Evolutionary conservation across 441 rosid species (phyloP).

Genomic region (Populus hybrid): DNA sequence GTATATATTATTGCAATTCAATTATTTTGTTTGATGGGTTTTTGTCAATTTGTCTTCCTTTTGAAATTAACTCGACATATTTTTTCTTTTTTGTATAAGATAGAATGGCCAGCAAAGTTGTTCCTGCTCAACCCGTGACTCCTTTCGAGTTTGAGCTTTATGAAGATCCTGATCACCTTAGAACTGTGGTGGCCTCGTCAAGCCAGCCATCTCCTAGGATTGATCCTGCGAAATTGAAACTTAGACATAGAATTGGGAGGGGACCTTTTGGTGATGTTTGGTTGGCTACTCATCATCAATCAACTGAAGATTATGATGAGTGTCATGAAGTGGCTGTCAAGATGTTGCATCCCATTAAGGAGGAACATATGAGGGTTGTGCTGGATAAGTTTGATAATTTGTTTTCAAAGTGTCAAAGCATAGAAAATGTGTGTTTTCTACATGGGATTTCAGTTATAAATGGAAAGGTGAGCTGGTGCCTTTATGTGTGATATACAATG

Average conservation of each 20-base stretch:
- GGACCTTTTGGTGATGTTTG: slow-evolving; percentile 93
- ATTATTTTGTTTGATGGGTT: not conserved
- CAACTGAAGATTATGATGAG: slow-evolving; percentile 56
- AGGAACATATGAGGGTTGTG: slow-evolving; percentile 44
- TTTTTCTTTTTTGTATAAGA: not conserved
- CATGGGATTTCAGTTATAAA: slow-evolving; percentile 65
- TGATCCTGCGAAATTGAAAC: slow-evolving; percentile 60
- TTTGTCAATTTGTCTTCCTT: not conserved
- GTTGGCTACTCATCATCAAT: slow-evolving; percentile 78
- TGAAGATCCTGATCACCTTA: slow-evolving; percentile 54
- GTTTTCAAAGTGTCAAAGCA: slow-evolving; percentile 51
- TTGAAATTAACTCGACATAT: not conserved
- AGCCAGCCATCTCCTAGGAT: slow-evolving; percentile 53
- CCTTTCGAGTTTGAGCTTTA: slow-evolving; percentile 64
- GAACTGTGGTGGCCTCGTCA: slow-evolving; percentile 47
- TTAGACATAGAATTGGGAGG: slow-evolving; percentile 84
- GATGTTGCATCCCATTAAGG: slow-evolving; percentile 65
- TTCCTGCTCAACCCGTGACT: slow-evolving; percentile 35
- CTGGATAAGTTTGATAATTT: slow-evolving; percentile 61
- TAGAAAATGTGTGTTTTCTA: slow-evolving; percentile 49
- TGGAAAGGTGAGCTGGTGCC: slow-evolving; percentile 53
- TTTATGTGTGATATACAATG: not conserved
- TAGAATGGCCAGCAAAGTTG: slow-evolving; percentile 62
- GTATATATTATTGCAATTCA: not conserved
- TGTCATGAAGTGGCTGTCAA: slow-evolving; percentile 78